Base-by-base conservation (phyloP, 148 eudicot species). In the Rhododendron simsii region DNA sequence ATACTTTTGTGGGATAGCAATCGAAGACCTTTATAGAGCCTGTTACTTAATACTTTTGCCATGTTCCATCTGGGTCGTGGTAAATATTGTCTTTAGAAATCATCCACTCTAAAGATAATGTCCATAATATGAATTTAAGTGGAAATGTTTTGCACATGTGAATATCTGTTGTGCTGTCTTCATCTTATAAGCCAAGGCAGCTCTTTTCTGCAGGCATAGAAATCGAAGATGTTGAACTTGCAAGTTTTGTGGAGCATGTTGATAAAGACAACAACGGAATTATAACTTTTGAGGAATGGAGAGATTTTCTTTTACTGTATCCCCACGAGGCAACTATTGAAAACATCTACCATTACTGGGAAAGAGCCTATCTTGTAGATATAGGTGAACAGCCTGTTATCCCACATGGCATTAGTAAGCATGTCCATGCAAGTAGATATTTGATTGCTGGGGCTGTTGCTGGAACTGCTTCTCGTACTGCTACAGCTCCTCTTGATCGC, bases 401-500 rank as follows among this genome's bases (percentile, higher is more conserved):
- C 86, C 99, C 98, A 4, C 93, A 94, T 83, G 98, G 98, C 87
- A 94, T 96, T 37, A 94, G 95, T 88, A 96, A 94, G 88, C 98
- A 94, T 82, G 92, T 89, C 79, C 93, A 96, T 83, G 96, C 98
- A n/a, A 88, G 94, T 84, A 93, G 92, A 90, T 96, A 96, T 86
- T 65, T 97, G 84, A 93, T 97, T 84, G 99, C 99, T 39, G 99
- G 99, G 39, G 98, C 94, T 81, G 93, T 97, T 8, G 99, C 99
- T 1, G 99, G 99, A 84, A 97, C 96, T 89, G 96, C 98, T 69
- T 96, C 99, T 86, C 98, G 99, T 80, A 95, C 99, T 80, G 98
- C 94, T 81, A 97, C 99, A 84, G 99, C 99, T 44, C 99, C 99
- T 84, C 91, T 97, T 78, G 99, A 97, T 87, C 96, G 98, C 41